Conservation (phyloP, 2,329 filamentous ascomycete species). For the Cytospora mali region DNA sequence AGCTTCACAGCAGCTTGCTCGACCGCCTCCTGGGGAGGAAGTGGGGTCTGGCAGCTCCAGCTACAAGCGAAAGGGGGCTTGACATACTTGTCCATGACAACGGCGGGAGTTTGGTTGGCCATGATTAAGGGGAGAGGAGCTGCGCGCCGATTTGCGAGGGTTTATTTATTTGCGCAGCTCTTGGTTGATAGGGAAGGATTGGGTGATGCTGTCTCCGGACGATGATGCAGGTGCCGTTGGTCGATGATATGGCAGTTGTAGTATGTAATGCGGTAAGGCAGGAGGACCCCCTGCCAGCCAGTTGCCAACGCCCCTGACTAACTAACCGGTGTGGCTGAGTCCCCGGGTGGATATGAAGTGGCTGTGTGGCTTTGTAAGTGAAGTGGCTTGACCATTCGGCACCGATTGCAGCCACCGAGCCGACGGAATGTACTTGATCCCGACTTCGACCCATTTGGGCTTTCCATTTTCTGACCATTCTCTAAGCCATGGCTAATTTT, state of each 20-base stretch:
- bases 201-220: conserved; percentile 21
- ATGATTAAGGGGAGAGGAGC: conserved; percentile 55
- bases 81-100: conserved; percentile 99
- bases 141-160: conserved; percentile 35
- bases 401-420: background rate
- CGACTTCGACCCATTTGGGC: background rate
- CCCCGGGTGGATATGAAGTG: background rate
- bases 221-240: conserved; percentile 12
- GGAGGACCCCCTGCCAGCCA: conserved; percentile 11
- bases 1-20: conserved; percentile 29
- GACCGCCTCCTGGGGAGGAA: conserved; percentile 28
- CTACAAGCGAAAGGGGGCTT: conserved; percentile 39
- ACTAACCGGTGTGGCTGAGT: conserved; percentile 19
- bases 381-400: background rate
- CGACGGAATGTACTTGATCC: background rate
- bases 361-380: background rate
- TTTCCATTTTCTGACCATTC: background rate
- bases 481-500: background rate
- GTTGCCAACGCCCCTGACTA: conserved; percentile 19
- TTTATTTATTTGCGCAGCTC: conserved; percentile 29
- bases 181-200: background rate
- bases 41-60: conserved; percentile 29
- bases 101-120: conserved; percentile 98
- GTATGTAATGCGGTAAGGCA: conserved; percentile 22
- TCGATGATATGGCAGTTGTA: conserved; percentile 9